Evolutionary conservation across 176 grass and related monocot species (phyloP), one percentile per base, ranked within the genome.

Genomic region (Guadua angustifolia): DNA sequence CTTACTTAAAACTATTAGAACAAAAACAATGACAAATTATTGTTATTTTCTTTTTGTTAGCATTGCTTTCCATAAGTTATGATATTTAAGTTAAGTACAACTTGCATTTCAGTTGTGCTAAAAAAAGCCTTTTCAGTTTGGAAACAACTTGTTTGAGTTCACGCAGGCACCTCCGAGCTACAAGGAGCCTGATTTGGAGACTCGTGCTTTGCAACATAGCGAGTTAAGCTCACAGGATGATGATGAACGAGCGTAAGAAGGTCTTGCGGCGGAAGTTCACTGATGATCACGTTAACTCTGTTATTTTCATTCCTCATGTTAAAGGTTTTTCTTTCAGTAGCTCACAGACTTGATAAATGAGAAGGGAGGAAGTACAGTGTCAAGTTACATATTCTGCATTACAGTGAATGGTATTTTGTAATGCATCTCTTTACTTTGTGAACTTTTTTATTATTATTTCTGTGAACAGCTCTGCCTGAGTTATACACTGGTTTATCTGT

Each of bases 161-260:
- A 81, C 19, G 72, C 36, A 98, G 91, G 91, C 75, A 79, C 90
- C 95, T 79, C 26, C 72, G 19, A 88, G 15, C 64, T 98, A 98
- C 83, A 93, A 95, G 75, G 89, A 93, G 73, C 92, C 89, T 74
- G 50, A 91, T 85, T 98, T 95, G 39, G 86, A 93, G 73, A 98
- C 92, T 79, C 86, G 87, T 71, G 91, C 92, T 80, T 88, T 98
- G 87, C 91, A 95, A 75, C 95, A 93, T 68, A 95, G 91, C 80
- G 82, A 86, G 95, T 95, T 78, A 98, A 93, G 69, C 85, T 90
- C 71, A 88, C 89, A 91, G 92, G 92, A 98, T 53, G 92, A 95
- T 61, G 91, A 98, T 86, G 89, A 98, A 75, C 90, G 90, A 94
- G 43, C 88, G 92, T 63, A 95, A 94, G 71, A 93, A 88, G 67